Conservation (phyloP, 163 green algal species). For the Volvox carteri region DNA sequence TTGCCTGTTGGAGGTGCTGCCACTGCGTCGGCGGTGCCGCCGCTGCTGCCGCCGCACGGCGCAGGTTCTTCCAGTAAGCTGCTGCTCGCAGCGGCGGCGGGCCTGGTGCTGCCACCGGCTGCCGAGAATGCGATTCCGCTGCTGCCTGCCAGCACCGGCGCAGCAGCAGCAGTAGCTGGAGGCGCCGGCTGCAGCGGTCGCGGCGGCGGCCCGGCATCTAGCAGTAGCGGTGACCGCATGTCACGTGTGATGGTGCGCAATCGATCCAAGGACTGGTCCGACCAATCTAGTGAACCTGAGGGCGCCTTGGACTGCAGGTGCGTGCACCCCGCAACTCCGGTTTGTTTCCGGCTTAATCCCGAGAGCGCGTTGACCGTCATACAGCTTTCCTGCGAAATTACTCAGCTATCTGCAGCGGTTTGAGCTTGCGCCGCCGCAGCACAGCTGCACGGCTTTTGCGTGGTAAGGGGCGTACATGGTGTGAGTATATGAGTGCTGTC, state of each 20-base stretch:
- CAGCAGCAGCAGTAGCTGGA: not conserved
- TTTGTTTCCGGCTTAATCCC: too few species aligned
- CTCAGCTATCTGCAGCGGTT: too few species aligned
- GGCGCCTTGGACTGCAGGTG: not conserved
- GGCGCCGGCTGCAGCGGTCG: not conserved
- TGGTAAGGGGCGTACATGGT: too few species aligned
- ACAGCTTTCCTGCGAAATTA: too few species aligned
- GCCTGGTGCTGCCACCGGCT: not conserved
- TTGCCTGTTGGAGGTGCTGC: too few species aligned
- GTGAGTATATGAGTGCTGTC: too few species aligned
- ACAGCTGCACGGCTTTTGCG: too few species aligned
- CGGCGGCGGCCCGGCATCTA: not conserved
- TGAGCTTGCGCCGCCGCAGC: too few species aligned
- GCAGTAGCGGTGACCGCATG: not conserved
- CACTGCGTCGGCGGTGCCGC: not conserved
- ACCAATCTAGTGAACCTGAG: constrained; percentile 7
- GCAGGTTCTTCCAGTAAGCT: not conserved
- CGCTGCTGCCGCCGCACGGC: not conserved
- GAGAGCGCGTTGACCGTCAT: too few species aligned
- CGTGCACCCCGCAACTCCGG: too few species aligned
- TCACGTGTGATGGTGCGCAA: not conserved
- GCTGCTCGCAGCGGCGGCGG: not conserved
- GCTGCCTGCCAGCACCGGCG: not conserved
- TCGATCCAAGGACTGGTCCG: constrained; percentile 37
- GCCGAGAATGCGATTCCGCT: not conserved